Percentiles rank a stretch among this genome's conserved stretches.
These are phyloP conservation scores for Pichia heedii DNA, from an alignment of 805 yeast genomes.

Conservation along the genomic window DNA sequence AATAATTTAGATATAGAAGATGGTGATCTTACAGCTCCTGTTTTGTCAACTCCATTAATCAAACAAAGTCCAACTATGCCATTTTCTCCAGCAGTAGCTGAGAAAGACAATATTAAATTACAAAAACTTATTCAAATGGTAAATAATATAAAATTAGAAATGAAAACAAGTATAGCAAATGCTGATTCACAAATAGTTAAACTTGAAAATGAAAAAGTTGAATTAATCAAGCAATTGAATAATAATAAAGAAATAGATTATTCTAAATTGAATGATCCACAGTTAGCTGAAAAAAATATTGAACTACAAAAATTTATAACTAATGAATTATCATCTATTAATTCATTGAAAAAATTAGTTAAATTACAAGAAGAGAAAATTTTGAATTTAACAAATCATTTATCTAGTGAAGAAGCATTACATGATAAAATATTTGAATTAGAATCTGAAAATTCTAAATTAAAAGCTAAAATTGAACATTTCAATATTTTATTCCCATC, in stretches of 20 bases:
- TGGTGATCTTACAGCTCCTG: neutral
- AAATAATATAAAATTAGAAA: constrained; percentile 31
- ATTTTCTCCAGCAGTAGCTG: constrained; percentile 13
- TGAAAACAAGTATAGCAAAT: constrained; percentile 42
- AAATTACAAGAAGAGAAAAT: constrained; percentile 43
- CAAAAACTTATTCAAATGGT: constrained; percentile 20
- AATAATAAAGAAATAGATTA: neutral
- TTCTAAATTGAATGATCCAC: neutral
- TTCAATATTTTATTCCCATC: neutral
- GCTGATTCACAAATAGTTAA: constrained; percentile 47
- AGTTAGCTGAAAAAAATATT: neutral
- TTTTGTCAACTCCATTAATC: neutral
- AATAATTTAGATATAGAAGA: neutral
- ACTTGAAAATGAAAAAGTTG: constrained; percentile 34
- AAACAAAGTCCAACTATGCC: constrained; percentile 1
- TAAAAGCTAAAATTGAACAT: constrained; percentile 31
- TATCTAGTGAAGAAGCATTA: constrained; percentile 36
- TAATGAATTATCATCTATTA: constrained; percentile 3
- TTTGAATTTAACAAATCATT: constrained; percentile 30
- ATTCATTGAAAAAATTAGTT: constrained; percentile 43
- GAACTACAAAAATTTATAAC: constrained; percentile 9
- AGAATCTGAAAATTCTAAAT: constrained; percentile 35
- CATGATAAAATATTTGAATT: constrained; percentile 40
- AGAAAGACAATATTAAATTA: constrained; percentile 15
- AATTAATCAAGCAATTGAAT: constrained; percentile 5